These are phyloP conservation scores for Euphorbia celastroides DNA, from an alignment of 441 rosid species.

Conservation along the genomic window DNA sequence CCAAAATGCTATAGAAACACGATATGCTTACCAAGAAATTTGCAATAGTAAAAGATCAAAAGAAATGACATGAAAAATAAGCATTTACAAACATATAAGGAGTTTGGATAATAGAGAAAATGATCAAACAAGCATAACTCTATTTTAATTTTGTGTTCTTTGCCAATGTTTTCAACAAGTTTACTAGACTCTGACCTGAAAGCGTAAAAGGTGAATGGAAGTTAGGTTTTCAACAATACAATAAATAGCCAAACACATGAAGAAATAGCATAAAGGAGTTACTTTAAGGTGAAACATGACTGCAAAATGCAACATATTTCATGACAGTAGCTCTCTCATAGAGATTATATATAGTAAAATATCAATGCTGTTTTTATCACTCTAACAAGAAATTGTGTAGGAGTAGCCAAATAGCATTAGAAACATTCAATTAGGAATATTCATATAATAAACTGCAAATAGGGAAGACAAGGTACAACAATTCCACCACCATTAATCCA, in stretches of 20 bases:
- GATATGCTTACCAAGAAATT: conserved; percentile 56
- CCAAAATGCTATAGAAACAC: neutral
- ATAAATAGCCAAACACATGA: neutral
- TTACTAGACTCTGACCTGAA: conserved; percentile 65
- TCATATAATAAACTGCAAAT: neutral
- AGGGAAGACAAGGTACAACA: neutral
- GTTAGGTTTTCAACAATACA: neutral
- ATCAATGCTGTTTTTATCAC: neutral
- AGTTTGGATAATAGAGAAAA: neutral
- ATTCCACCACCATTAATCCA: neutral
- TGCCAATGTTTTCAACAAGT: conserved; percentile 61
- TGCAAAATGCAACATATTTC: neutral
- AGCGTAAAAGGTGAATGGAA: conserved; percentile 13
- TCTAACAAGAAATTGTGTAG: neutral
- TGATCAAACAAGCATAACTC: conserved; percentile 40
- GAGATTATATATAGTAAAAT: neutral
- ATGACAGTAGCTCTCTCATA: neutral
- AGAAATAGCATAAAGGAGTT: neutral
- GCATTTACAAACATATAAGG: too few species aligned
- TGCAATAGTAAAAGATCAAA: conserved; percentile 75
- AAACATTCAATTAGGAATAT: neutral
- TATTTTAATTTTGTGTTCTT: conserved; percentile 63
- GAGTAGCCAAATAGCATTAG: neutral
- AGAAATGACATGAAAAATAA: too few species aligned
- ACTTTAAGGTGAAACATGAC: neutral